Evolutionary conservation across 208 protist genomes (phyloP), one percentile per base, ranked within the genome.

Genomic region (Crithidia fasciculata): DNA sequence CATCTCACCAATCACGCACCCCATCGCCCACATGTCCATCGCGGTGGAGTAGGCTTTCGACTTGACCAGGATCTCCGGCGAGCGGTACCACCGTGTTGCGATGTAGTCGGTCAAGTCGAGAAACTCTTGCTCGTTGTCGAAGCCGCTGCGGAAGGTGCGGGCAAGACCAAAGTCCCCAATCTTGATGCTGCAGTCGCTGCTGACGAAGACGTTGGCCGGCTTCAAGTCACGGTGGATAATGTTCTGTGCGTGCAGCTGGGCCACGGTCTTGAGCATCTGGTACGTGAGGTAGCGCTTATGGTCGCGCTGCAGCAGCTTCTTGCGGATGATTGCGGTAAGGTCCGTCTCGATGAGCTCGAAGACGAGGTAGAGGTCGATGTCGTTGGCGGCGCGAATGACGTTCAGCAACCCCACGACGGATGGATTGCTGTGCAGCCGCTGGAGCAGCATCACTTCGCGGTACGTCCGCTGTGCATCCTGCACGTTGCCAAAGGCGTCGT

Each of bases 21-120:
- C 99, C 36, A 99, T 80, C 3, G 96, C 96, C 98, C 99, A 99
- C 88, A 99, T 99, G 71, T 99, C 99, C 84, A 99, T 97, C 45
- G 95, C 95, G n/a, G 96, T 96, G 9, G 94, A 98, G 85, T 99
- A 99, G 28, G 82, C 82, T 13, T 85, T 91, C 15, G 94, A 98
- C 68, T 98, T 98, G 0, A 99, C 86, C 12, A 99, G 85, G 57
- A 99, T 98, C 68, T 99, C 98, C 7, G 98, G 98, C 28, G 98
- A 98, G 39, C 98, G 86, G 76, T 99, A 99, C 98, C 98, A 99
- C 7, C 98, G 86, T 8, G 95, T 98, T 7, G 96, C 96, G 28
- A 99, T 97, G 88, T 99, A 99, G 39, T 98, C 96, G 19, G 98
- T 99, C 47, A 99, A 77, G 58, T 96, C 80, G 1, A 84, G 67